phyloP scores from a whole-genome alignment of 2,329 filamentous ascomycete genomes.

The Emmonsiellopsis sp. region DNA sequence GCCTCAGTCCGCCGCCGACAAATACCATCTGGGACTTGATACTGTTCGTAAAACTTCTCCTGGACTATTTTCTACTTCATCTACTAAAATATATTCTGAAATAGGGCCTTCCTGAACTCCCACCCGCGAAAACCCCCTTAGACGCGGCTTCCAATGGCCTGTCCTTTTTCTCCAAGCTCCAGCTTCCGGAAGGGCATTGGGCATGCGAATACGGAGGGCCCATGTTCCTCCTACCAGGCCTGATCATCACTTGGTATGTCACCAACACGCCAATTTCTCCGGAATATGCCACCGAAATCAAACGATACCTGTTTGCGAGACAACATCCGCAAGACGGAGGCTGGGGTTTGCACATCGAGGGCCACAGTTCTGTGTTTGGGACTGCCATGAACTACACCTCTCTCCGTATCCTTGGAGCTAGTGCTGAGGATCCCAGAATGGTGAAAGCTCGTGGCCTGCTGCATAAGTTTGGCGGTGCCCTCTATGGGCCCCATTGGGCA shows the following conservation, averaged over 20 bases:
- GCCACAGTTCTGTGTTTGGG: constrained; percentile 83
- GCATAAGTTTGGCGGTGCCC: constrained; percentile 75
- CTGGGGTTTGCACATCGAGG: constrained; percentile 94
- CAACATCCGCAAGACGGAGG: constrained; percentile 84
- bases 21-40: constrained; percentile 72
- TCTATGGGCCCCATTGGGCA: constrained; percentile 84
- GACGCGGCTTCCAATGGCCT: constrained; percentile 75
- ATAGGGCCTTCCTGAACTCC: constrained; percentile 65
- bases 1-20: constrained; percentile 85
- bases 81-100: neutral
- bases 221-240: constrained; percentile 84
- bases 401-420: constrained; percentile 71
- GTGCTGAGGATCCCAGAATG: constrained; percentile 75
- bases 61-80: neutral
- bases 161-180: constrained; percentile 78
- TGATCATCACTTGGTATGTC: constrained; percentile 78
- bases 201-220: constrained; percentile 95
- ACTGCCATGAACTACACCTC: constrained; percentile 79
- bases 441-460: constrained; percentile 72
- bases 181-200: constrained; percentile 86
- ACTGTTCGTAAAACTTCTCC: constrained; percentile 46
- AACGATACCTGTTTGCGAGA: constrained; percentile 79
- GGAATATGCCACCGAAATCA: constrained; percentile 76
- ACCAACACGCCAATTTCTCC: constrained; percentile 79
- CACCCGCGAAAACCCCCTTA: constrained; percentile 60